Evolutionary conservation across 2,329 filamentous ascomycete genomes (phyloP).

Genomic region (Rugonectria rugulosa): DNA sequence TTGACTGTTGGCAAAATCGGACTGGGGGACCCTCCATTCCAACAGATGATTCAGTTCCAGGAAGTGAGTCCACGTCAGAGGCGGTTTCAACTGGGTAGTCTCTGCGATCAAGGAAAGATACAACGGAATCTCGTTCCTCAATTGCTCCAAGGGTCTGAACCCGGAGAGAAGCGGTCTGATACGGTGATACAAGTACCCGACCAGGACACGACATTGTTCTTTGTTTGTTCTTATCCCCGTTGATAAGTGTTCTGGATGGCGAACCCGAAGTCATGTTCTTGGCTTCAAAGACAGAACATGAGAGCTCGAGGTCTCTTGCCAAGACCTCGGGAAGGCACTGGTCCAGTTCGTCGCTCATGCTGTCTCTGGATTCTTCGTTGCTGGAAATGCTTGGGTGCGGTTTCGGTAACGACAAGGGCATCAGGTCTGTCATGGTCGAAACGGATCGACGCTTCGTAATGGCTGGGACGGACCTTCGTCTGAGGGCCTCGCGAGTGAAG

Average conservation of each 20-base stretch:
- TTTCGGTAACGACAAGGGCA: slow-evolving; percentile 47
- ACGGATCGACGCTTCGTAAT: slow-evolving; percentile 44
- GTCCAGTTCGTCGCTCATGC: slow-evolving; percentile 41
- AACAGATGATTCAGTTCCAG: slow-evolving; percentile 42
- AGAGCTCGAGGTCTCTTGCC: slow-evolving; percentile 61
- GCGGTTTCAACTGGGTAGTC: slow-evolving; percentile 30
- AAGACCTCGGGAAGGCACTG: slow-evolving; percentile 64
- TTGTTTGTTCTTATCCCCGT: slow-evolving; percentile 34
- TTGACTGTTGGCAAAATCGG: slow-evolving; percentile 44
- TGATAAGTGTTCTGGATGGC: slow-evolving; percentile 49
- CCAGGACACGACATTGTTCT: slow-evolving; percentile 25
- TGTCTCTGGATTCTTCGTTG: slow-evolving; percentile 33
- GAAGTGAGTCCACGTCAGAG: slow-evolving; percentile 46
- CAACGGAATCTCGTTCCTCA: slow-evolving; percentile 46
- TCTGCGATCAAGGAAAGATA: slow-evolving; percentile 44
- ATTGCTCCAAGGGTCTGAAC: slow-evolving; percentile 45
- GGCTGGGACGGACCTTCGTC: slow-evolving; percentile 27
- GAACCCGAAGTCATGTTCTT: slow-evolving; percentile 61
- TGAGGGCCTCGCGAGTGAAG: slow-evolving; percentile 11
- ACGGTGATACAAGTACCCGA: slow-evolving; percentile 37
- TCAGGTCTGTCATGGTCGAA: slow-evolving; percentile 49
- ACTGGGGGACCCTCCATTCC: slow-evolving; percentile 45
- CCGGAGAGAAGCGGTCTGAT: slow-evolving; percentile 40
- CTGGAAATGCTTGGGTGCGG: slow-evolving; percentile 36
- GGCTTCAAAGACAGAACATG: slow-evolving; percentile 55